phyloP scores from a whole-genome alignment of 139 green algal species.

The Spirogloea muscicola region DNA sequence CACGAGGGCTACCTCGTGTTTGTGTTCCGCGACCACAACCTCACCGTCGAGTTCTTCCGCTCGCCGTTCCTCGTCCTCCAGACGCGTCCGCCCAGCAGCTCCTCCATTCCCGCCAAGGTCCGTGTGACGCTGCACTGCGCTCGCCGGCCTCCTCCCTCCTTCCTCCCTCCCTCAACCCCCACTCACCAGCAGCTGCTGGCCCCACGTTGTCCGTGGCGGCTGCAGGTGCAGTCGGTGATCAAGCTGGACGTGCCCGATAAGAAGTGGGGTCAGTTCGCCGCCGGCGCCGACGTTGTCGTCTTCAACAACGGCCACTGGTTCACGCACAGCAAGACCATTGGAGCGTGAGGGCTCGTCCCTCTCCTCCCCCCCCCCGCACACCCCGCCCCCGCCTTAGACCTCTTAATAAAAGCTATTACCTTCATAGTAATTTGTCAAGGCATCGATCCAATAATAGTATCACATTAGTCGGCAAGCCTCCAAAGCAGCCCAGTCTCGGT shows the following conservation, averaged over 20 bases:
- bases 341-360: neutral
- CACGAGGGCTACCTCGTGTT: neutral
- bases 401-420: neutral
- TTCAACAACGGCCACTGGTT: conserved; percentile 4
- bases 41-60: neutral
- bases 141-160: too few relatives aligned
- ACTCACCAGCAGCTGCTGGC: neutral
- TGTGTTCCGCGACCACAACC: neutral
- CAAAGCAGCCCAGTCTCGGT: neutral
- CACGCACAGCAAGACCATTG: neutral
- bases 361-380: too few relatives aligned
- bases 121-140: neutral
- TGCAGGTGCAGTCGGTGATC: neutral
- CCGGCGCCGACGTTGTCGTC: neutral
- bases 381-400: neutral
- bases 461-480: neutral
- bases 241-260: neutral
- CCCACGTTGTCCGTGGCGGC: neutral
- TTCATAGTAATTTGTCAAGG: neutral
- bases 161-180: neutral
- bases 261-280: neutral
- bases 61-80: neutral
- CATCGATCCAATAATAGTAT: neutral
- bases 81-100: neutral
- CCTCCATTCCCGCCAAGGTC: neutral